Conservation (phyloP, 768 basidiomycete species). For the Gautieria morchelliformis region DNA sequence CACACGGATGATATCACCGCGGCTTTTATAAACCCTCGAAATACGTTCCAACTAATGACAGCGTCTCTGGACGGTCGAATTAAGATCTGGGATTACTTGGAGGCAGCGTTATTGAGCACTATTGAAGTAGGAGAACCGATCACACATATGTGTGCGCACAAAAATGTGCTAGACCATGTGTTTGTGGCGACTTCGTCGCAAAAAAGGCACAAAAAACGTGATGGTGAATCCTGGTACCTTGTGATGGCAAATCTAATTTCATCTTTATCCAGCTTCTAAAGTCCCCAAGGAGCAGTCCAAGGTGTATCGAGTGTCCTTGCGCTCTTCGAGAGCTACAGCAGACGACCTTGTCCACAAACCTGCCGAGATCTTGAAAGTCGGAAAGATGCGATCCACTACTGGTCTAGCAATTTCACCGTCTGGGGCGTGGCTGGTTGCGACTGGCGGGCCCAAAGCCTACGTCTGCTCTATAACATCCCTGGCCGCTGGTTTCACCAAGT, state of each 20-base stretch:
- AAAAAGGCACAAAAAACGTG: conserved; percentile 1
- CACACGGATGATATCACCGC: conserved; percentile 57
- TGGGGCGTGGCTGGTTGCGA: conserved; percentile 69
- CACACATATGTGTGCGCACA: conserved; percentile 61
- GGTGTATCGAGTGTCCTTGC: conserved; percentile 57
- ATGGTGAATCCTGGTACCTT: neutral
- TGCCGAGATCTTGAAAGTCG: conserved; percentile 44
- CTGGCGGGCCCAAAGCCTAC: conserved; percentile 70
- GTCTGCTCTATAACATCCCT: conserved; percentile 50
- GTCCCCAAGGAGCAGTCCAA: conserved; percentile 42
- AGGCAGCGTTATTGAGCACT: conserved; percentile 68
- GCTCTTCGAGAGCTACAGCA: conserved; percentile 32
- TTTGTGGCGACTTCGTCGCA: conserved; percentile 46
- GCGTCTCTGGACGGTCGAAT: conserved; percentile 76
- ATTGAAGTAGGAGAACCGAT: conserved; percentile 64
- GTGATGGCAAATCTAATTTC: neutral
- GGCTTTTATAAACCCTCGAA: conserved; percentile 70
- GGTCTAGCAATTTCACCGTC: conserved; percentile 67
- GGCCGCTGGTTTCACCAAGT: conserved; percentile 68
- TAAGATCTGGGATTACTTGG: conserved; percentile 90
- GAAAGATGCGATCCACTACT: conserved; percentile 54
- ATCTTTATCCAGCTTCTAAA: neutral
- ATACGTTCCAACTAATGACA: conserved; percentile 83
- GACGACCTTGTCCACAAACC: conserved; percentile 33
- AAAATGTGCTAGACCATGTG: conserved; percentile 53